Conservation (phyloP, 257 asterid genomes). For the Rehmannia glutinosa region DNA sequence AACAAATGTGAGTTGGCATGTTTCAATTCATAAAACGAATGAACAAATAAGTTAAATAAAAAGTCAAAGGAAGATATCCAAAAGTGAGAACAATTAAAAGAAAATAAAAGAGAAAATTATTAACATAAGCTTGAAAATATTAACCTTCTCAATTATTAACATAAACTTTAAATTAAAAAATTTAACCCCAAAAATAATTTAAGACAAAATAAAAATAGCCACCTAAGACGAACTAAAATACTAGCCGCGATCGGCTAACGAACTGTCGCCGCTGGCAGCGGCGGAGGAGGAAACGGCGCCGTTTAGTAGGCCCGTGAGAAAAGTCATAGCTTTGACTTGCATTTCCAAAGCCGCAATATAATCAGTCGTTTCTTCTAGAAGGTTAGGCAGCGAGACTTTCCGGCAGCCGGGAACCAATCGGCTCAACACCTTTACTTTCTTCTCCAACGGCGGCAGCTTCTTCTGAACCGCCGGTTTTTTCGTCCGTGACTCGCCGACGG, state of each 20-base stretch:
- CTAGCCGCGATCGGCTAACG: slow-evolving; percentile 11
- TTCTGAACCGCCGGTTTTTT: slow-evolving; percentile 36
- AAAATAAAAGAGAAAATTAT: neutral
- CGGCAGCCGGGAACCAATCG: slow-evolving; percentile 85
- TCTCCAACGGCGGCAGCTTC: slow-evolving; percentile 48
- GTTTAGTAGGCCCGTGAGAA: slow-evolving; percentile 53
- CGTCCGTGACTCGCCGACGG: slow-evolving; percentile 8
- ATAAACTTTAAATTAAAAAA: slow-evolving; percentile 26
- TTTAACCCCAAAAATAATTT: slow-evolving; percentile 20
- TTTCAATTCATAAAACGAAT: no score
- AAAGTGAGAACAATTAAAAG: neutral
- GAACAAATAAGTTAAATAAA: no score
- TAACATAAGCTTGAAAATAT: slow-evolving; percentile 10
- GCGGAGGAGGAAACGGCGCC: slow-evolving; percentile 25
- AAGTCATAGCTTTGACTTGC: no score
- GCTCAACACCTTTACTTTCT: slow-evolving; percentile 57
- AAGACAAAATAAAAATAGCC: slow-evolving; percentile 25
- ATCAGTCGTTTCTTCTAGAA: slow-evolving; percentile 82
- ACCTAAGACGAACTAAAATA: slow-evolving; percentile 27
- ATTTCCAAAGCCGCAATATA: no score
- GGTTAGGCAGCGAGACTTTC: slow-evolving; percentile 69
- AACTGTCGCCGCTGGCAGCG: neutral
- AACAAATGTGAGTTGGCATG: no score
- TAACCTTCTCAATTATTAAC: slow-evolving; percentile 42
- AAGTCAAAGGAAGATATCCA: no score